Base-by-base conservation (phyloP, 2,329 filamentous ascomycete genomes). In the Orbilia oligospora region DNA sequence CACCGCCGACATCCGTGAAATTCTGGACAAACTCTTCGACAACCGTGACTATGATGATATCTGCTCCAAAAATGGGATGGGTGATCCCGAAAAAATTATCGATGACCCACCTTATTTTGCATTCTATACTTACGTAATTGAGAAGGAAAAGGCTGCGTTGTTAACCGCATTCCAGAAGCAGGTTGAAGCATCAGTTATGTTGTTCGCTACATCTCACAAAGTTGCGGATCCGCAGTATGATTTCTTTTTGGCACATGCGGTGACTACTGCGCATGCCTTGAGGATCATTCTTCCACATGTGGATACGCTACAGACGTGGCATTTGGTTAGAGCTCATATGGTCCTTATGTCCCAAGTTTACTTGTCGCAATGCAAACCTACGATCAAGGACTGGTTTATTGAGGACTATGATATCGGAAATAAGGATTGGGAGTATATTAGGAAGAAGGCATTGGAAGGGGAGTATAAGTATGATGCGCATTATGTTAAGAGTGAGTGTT, bases 271-370 rank as follows among this genome's bases (percentile, higher is more conserved):
- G 77, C 94, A 99, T 83, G 95, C 96, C 0, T 89, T 97, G 12
- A 89, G 96, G n/a, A 89, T 97, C 24, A 85, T 99, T 4, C 86
- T 99, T 1, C 93, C 96, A 0, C 84, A 93, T 41, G 86, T 97
- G 10, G 93, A 94, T 0, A 61, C 36, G 3, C 89, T 90, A 82
- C 91, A 91, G 81, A 95, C 97, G 81, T 84, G 93, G 55, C 86
- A 86, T 22, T 86, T 99, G 3, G 87, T 98, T 8, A 88, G 92
- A 46, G 91, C 97, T 83, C 98, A 96, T 94, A 97, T 93, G 92
- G 86, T 99, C 4, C 88, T 97, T 49, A 90, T 91, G 0, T 84
- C 97, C 49, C 89, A 90, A 0, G 88, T 94, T 10, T 98, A 96
- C 83, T 89, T 97, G 67, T 86, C 90, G 1, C 91, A 93, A 82